Evolutionary conservation across 73 alveolate genomes (phyloP).

Genomic region (Symbiodinium natans): DNA sequence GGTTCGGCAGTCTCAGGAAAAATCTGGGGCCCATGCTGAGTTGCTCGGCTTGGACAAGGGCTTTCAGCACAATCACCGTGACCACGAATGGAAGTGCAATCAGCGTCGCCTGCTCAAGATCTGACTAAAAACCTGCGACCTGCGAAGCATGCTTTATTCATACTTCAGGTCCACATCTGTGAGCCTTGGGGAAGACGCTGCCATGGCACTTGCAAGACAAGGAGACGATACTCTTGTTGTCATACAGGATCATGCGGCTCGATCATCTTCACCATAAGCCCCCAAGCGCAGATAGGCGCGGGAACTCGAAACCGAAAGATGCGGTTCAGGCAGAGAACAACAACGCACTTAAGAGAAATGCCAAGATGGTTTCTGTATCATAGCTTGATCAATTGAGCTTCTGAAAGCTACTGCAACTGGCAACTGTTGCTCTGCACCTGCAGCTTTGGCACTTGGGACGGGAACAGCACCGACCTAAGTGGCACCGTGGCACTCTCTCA

Average conservation of each 20-base stretch:
- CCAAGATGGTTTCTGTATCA: too few species aligned
- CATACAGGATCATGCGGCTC: conserved; percentile 38
- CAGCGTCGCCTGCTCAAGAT: not conserved
- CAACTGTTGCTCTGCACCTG: conserved; percentile 11
- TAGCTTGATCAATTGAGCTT: too few species aligned
- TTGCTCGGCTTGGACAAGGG: conserved; percentile 11
- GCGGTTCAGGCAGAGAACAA: not conserved
- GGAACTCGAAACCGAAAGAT: not conserved
- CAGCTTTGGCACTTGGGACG: conserved; percentile 81
- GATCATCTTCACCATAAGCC: not conserved
- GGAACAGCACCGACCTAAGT: conserved; percentile 82
- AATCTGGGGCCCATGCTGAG: conserved; percentile 14
- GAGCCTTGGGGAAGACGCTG: conserved; percentile 76
- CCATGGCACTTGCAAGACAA: conserved; percentile 23
- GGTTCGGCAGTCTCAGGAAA: too few species aligned
- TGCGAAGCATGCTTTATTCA: not conserved
- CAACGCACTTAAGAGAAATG: too few species aligned
- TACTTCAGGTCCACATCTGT: too few species aligned
- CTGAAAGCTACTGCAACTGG: too few species aligned
- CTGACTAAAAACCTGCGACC: not conserved
- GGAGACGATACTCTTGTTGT: conserved; percentile 41
- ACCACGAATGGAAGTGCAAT: not conserved
- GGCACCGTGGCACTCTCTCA: too few species aligned
- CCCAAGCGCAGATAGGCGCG: not conserved
- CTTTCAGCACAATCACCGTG: not conserved